Percentiles rank a stretch among this genome's conserved stretches.
phyloP scores from a whole-genome alignment of 2,329 filamentous ascomycete genomes.

The Clarireedia monteithiana region DNA sequence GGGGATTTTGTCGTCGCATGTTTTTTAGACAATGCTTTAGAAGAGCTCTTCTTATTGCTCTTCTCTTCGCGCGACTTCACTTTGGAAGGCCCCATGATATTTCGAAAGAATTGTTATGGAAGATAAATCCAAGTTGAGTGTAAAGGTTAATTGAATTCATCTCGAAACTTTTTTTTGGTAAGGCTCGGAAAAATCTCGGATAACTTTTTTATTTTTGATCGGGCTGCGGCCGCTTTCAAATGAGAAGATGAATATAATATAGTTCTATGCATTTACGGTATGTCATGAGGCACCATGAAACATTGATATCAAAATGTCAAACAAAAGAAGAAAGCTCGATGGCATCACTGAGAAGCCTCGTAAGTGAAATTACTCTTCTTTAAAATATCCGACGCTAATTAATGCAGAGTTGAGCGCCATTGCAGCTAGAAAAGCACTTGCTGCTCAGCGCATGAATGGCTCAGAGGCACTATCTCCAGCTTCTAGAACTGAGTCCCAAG shows the following conservation, averaged over 20 bases:
- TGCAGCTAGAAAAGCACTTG: conserved; percentile 22
- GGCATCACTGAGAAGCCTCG: conserved; percentile 28
- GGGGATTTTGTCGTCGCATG: neutral
- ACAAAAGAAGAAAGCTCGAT: conserved; percentile 38
- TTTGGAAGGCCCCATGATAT: conserved; percentile 17
- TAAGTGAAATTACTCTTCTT: conserved; percentile 21
- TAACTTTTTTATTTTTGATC: conserved; percentile 12
- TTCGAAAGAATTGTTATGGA: neutral
- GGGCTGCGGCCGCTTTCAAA: neutral
- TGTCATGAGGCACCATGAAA: neutral
- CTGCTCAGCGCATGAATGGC: conserved; percentile 3
- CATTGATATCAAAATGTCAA: neutral
- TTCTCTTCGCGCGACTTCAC: conserved; percentile 13
- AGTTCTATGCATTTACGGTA: neutral
- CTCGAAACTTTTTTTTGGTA: conserved; percentile 15
- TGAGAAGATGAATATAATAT: neutral
- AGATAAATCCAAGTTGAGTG: neutral
- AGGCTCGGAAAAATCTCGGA: conserved; percentile 9
- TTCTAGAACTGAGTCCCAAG: neutral
- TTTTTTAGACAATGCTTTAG: conserved; percentile 3
- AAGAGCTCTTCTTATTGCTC: conserved; percentile 13
- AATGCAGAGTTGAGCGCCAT: conserved; percentile 21
- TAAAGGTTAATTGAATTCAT: neutral
- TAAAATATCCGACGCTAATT: conserved; percentile 12
- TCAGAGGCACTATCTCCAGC: neutral